Evolutionary conservation across 257 asterid genomes (phyloP), one percentile per base, ranked within the genome.

Genomic region (Solanum clarkiae): DNA sequence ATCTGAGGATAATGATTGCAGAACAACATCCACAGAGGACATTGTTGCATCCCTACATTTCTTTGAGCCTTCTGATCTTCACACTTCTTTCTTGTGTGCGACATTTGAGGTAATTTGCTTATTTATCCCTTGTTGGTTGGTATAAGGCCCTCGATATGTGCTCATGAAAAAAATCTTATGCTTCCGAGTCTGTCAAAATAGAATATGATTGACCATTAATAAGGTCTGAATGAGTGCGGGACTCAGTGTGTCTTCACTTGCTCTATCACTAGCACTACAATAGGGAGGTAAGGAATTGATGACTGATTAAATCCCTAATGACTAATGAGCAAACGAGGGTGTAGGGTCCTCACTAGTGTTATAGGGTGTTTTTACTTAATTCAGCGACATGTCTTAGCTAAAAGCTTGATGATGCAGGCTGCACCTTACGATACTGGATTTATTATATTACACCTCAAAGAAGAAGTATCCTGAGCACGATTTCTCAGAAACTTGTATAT

Each of bases 101-200:
- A 87, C 93, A 83, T 92, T 94, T 72, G 98, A 94, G 98, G 99
- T 96, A 91, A 87, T 87, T 87, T 86, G 62, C 72, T n/a, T 51
- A 24, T 68, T 49, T 1, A 22, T 60, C 63, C 16, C 36, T 17
- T 59, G 57, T 86, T 65, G 85, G 80, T 49, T 75, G 8, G 36
- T 77, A 77, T 59, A 77, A 51, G 62, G 26, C 26, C 26, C 47
- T 49, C 8, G 17, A 51, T 2, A 22, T 26, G 10, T 77, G 62
- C 82, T 77, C 63, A 51, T 8, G 82, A 51, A 51, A 16, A 8
- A 8, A 1, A 8, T 77, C 3, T 77, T 8, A 26, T 77, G 26
- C 47, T 51, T 51, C 63, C 82, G 53, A 51, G 10, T 15, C 63
- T 77, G 63, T 16, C 47, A 51, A 75, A 16, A 13, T 24, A 77